Base-by-base conservation (phyloP, 345 rosid species). In the Aquilaria yunnanensis region DNA sequence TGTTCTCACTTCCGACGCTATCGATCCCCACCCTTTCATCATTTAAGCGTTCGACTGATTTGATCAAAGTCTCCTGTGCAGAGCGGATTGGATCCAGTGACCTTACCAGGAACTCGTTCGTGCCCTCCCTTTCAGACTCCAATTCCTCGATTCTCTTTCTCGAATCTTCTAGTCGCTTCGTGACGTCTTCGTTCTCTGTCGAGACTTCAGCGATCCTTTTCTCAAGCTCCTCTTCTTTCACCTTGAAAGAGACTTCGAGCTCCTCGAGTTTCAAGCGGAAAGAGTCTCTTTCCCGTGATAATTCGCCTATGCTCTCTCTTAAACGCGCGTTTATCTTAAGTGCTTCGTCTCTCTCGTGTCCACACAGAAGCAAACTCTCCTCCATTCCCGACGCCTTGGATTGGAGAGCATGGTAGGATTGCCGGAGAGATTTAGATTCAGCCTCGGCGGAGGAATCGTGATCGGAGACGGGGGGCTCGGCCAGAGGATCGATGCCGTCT, bases 291-390 rank as follows among this genome's bases (percentile, higher is more conserved):
- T 83, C 83, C 48, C 34, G 43, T 2, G 75, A 73, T 32, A 82
- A 12, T n/a, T 73, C 80, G 14, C 52, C 56, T 10, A 78, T 56
- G 32, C 12, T 54, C 37, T 51, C 66, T 14, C 70, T 63, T 60
- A 84, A 65, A 41, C 67, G 65, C 6, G 56, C 48, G 43, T 65
- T 68, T 5, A 51, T 63, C 14, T 33, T 47, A 57, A 48, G 62
- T 6, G 75, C 78, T 5, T 84, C 89, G 10, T 73, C 86, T 61
- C 83, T 81, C 68, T 78, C 72, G 52, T 43, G 63, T 72, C 65
- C 75, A 57, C 68, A 62, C 43, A 51, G 51, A 37, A 33, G 5
- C 37, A 64, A 66, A 52, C 60, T 67, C 64, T 79, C 74, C 75
- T 63, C 90, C 82, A 61, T 60, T 45, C 68, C 53, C 9, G 74